phyloP scores from a whole-genome alignment of 139 green algal genomes.

The Ulvella scutata region DNA sequence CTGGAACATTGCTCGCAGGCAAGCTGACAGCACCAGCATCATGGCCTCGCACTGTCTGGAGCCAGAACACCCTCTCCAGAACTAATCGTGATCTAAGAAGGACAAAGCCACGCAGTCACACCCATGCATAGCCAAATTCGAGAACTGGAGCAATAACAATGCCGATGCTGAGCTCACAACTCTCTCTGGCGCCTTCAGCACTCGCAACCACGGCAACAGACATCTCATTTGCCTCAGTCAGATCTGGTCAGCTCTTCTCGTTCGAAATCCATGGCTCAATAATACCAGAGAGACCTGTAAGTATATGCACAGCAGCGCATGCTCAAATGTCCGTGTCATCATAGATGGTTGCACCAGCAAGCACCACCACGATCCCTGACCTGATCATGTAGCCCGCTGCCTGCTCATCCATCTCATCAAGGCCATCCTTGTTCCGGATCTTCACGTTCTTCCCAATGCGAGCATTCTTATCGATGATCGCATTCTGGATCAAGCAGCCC shows the following conservation, averaged over 20 bases:
- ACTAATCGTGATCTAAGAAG: background rate
- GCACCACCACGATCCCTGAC: constrained; percentile 84
- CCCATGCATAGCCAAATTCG: too few relatives aligned
- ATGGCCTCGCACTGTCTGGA: too few relatives aligned
- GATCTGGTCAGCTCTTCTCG: background rate
- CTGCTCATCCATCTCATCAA: constrained; percentile 77
- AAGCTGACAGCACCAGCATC: too few relatives aligned
- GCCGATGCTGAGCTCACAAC: background rate
- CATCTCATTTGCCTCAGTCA: background rate
- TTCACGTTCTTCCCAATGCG: constrained; percentile 70
- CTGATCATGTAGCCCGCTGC: constrained; percentile 87
- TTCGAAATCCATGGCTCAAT: too few relatives aligned
- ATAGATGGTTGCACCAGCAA: constrained; percentile 68
- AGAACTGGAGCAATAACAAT: background rate
- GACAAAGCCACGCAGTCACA: background rate
- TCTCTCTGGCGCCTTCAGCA: background rate
- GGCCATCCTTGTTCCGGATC: constrained; percentile 71
- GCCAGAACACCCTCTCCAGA: too few relatives aligned
- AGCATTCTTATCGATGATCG: constrained; percentile 98
- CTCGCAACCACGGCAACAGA: background rate
- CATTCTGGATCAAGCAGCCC: constrained; percentile 60
- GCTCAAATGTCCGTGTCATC: constrained; percentile 63
- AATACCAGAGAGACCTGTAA: too few relatives aligned
- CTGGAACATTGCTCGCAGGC: too few relatives aligned
- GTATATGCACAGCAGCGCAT: background rate